These are phyloP conservation scores for Nematodospora valgi DNA, from an alignment of 805 yeast species.

Conservation along the genomic window DNA sequence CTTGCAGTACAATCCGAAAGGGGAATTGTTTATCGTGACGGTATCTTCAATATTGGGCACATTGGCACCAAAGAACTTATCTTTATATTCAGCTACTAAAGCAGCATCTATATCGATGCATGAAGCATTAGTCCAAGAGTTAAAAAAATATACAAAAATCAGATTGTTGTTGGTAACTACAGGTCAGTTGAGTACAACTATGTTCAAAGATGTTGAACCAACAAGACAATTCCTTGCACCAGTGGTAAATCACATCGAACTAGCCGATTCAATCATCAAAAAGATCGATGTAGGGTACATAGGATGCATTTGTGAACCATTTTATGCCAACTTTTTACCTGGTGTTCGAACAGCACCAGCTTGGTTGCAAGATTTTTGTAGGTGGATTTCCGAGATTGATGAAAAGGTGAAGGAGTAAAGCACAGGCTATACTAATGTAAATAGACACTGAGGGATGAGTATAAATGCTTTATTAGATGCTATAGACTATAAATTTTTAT, in stretches of 20 bases:
- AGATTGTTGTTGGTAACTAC: slow-evolving; percentile 41
- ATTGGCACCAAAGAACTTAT: slow-evolving; percentile 46
- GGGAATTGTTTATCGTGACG: slow-evolving; percentile 34
- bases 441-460: not conserved
- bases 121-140: slow-evolving; percentile 44
- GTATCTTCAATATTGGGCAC: slow-evolving; percentile 47
- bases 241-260: slow-evolving; percentile 30
- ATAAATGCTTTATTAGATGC: not conserved
- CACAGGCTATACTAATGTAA: not conserved
- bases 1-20: slow-evolving; percentile 3
- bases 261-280: slow-evolving; percentile 34
- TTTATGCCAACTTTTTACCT: slow-evolving; percentile 47
- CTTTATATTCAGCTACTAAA: slow-evolving; percentile 49
- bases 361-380: slow-evolving; percentile 29
- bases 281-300: slow-evolving; percentile 33
- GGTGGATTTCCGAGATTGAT: slow-evolving; percentile 38
- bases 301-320: slow-evolving; percentile 44
- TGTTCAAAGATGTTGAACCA: slow-evolving; percentile 48
- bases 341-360: slow-evolving; percentile 40
- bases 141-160: slow-evolving; percentile 19
- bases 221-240: slow-evolving; percentile 47
- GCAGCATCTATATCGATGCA: slow-evolving; percentile 43
- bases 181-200: slow-evolving; percentile 47
- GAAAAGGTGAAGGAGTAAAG: slow-evolving; percentile 21
- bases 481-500: slow-evolving; percentile 12